A percentile compares a stretch with the other conserved stretches of the same genome.
phyloP scores from a whole-genome alignment of 495 filamentous ascomycete species.

The Podospora pseudopauciseta region DNA sequence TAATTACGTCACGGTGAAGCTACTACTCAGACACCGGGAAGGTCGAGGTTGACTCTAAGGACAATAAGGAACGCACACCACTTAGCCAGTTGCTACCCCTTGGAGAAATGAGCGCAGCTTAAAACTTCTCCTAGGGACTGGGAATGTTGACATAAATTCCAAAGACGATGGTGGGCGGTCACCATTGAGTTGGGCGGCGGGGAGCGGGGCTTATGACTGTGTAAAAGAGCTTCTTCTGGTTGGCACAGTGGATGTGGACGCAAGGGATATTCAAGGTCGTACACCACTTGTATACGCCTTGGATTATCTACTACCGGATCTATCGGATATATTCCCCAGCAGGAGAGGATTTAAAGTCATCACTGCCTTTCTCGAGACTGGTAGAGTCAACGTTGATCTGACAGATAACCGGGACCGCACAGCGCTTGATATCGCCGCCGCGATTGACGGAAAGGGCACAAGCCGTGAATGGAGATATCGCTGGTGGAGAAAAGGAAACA shows the following conservation, averaged over 20 bases:
- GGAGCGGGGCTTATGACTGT: background rate
- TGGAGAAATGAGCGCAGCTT: too few species aligned
- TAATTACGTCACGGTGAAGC: background rate
- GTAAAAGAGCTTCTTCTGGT: background rate
- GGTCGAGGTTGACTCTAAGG: background rate
- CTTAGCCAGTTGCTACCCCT: too few species aligned
- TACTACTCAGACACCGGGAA: background rate
- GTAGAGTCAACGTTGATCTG: background rate
- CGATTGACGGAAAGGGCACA: background rate
- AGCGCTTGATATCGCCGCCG: background rate
- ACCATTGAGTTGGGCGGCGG: background rate
- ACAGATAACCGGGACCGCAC: background rate
- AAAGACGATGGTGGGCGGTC: background rate
- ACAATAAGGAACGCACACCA: background rate
- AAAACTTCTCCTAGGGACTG: too few species aligned
- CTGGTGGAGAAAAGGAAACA: background rate
- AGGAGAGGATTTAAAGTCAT: background rate
- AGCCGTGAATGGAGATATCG: fast-evolving
- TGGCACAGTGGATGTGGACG: background rate
- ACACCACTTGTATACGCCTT: background rate
- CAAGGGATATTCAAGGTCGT: background rate
- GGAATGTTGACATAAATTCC: too few species aligned
- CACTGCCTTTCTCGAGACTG: background rate
- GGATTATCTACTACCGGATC: background rate
- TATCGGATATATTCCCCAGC: too few species aligned